Conservation (phyloP, 2,329 filamentous ascomycete genomes). For the Phyllosticta citrichinensis region DNA sequence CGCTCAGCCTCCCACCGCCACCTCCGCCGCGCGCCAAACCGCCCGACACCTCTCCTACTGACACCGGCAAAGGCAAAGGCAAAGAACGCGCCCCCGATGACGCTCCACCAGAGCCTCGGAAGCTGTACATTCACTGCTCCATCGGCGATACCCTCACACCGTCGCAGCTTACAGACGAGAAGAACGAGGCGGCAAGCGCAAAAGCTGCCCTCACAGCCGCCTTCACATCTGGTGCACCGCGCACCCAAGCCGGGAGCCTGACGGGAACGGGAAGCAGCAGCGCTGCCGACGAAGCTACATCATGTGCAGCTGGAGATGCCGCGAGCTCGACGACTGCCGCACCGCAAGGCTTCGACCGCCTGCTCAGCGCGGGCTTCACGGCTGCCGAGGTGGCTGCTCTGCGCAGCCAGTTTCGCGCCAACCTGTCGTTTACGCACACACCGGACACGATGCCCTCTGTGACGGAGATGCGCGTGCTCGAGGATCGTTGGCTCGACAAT, state of each 20-base stretch:
- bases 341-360: slow-evolving; percentile 78
- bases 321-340: slow-evolving; percentile 37
- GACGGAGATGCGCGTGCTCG: slow-evolving; percentile 62
- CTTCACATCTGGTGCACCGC: slow-evolving; percentile 7
- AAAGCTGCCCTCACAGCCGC: slow-evolving; percentile 26
- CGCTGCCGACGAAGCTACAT: slow-evolving; percentile 1
- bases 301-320: not conserved
- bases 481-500: slow-evolving; percentile 81
- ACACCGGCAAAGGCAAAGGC: slow-evolving; percentile 39
- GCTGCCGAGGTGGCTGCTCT: slow-evolving; percentile 73
- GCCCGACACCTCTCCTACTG: slow-evolving; percentile 16
- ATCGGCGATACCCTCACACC: slow-evolving; percentile 64
- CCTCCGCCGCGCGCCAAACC: slow-evolving; percentile 36
- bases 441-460: slow-evolving; percentile 82
- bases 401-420: slow-evolving; percentile 77
- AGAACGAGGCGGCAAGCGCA: slow-evolving; percentile 30
- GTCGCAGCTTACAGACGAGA: slow-evolving; percentile 61
- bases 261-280: slow-evolving; percentile 15
- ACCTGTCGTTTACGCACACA: slow-evolving; percentile 72
- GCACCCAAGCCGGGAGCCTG: slow-evolving; percentile 8
- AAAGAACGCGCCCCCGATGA: slow-evolving; percentile 52
- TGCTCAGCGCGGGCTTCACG: slow-evolving; percentile 73
- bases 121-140: slow-evolving; percentile 91
- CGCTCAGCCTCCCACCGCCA: slow-evolving; percentile 54
- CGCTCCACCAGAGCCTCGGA: slow-evolving; percentile 24